Conservation (phyloP, 768 basidiomycete genomes). For the Strobilomyces echinocephalus region DNA sequence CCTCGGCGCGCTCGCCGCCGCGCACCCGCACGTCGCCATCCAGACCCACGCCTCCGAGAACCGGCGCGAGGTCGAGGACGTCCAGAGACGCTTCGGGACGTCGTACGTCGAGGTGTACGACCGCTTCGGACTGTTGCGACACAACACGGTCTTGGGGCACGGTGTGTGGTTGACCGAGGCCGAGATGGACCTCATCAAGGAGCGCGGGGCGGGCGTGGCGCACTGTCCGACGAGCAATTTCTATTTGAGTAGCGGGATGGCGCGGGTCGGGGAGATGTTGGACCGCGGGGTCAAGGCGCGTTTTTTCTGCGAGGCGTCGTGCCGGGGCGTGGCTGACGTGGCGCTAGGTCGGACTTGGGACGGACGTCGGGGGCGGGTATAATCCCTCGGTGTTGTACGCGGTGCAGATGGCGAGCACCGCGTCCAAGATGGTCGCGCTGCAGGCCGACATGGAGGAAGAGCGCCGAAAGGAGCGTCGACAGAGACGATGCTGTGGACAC, state of each 20-base stretch:
- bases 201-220: conserved; percentile 66
- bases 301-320: background rate
- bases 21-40: conserved; percentile 58
- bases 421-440: conserved; percentile 69
- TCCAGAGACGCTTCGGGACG: conserved; percentile 61
- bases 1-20: conserved; percentile 53
- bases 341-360: conserved; percentile 79
- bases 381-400: conserved; percentile 72
- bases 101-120: conserved; percentile 83
- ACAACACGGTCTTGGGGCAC: conserved; percentile 82
- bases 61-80: conserved; percentile 57
- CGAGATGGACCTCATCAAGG: conserved; percentile 66
- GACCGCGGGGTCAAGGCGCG: conserved; percentile 78
- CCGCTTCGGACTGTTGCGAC: conserved; percentile 59
- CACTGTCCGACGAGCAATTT: conserved; percentile 95
- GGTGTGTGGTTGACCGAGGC: conserved; percentile 69
- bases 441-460: conserved; percentile 28
- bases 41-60: conserved; percentile 95
- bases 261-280: conserved; percentile 68
- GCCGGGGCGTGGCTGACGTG: background rate
- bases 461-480: background rate
- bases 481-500: background rate
- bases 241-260: conserved; percentile 79
- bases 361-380: conserved; percentile 85
- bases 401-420: conserved; percentile 70